Conservation (phyloP, 1,284 basidiomycete genomes). For the Pseudomicrostroma phylloplanum region DNA sequence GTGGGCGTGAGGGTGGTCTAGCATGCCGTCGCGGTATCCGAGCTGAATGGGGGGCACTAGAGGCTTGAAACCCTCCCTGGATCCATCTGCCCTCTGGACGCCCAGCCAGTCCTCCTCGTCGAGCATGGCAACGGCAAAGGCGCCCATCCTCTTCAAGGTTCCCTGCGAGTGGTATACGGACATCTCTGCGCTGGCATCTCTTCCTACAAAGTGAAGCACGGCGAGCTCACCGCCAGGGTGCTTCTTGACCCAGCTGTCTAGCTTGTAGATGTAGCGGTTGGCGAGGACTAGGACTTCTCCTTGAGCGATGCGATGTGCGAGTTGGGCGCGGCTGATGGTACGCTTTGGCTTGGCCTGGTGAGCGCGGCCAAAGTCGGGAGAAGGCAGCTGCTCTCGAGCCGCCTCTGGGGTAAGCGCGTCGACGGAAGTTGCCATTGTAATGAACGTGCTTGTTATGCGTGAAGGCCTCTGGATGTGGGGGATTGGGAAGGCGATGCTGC, state of each 20-base stretch:
- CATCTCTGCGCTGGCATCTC: conserved; percentile 91
- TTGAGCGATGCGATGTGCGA: conserved; percentile 39
- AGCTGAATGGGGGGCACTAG: conserved; percentile 81
- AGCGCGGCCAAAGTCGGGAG: neutral
- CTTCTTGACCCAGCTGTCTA: conserved; percentile 71
- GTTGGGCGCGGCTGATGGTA: conserved; percentile 29
- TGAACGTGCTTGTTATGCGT: too few relatives aligned
- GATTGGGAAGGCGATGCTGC: too few relatives aligned
- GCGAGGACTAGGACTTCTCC: conserved; percentile 70
- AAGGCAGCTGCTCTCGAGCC: neutral
- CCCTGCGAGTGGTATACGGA: conserved; percentile 77
- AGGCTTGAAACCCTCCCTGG: conserved; percentile 62
- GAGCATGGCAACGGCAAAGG: conserved; percentile 71
- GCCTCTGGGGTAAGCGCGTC: too few relatives aligned
- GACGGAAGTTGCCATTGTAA: too few relatives aligned
- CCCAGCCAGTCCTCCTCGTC: conserved; percentile 55
- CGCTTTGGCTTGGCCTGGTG: conserved; percentile 8
- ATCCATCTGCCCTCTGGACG: conserved; percentile 15
- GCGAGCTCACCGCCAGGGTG: conserved; percentile 88
- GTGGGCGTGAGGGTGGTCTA: conserved; percentile 47
- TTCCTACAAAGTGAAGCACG: conserved; percentile 89
- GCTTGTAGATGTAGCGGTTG: conserved; percentile 67
- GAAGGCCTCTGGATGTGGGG: too few relatives aligned
- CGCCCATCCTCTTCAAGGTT: conserved; percentile 62
- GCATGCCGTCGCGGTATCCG: conserved; percentile 55